Evolutionary conservation across 2,329 filamentous ascomycete species (phyloP), one percentile per base, ranked within the genome.

Genomic region (Hirsutella rhossiliensis): DNA sequence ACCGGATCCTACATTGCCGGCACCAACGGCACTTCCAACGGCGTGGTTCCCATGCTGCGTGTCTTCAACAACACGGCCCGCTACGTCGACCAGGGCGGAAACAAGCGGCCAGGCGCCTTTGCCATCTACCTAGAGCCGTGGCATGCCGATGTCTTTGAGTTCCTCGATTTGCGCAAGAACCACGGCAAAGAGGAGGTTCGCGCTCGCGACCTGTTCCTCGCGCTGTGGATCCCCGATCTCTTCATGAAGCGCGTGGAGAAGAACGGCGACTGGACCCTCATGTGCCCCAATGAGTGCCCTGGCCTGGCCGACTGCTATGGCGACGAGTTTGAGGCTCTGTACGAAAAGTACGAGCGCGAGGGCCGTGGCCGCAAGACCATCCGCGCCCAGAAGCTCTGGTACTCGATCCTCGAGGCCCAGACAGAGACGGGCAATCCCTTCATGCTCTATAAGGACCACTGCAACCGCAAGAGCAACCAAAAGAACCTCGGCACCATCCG

Each of bases 201-300:
- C 58, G 92, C 92, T 51, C 89, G 92, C 61, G 92, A 98, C 64
- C 76, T 98, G 42, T 98, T 98, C 80, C 87, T 95, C 50, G 92
- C 90, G 47, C 77, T 98, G 42, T 98, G 92, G 92, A 96, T 96
- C 46, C 89, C 92, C 15, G 92, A 98, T 72, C 78, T 98, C 39
- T 98, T 98, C 80, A 98, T 98, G 92, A 94, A 95, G 76, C 88
- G 92, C 64, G 90, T 98, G 45, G 88, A 98, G 70, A 82, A 87
- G 73, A 98, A 98, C 64, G 84, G 80, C 45, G 84, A 92, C 48
- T 98, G 92, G 92, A 97, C 92, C 17, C 75, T 98, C 38, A 95
- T 98, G 84, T 98, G 92, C 67, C 92, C 92, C 50, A 94, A 94
- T 59, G 92, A 98, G 68, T 92, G 87, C 59, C 85, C 90, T 47